Conservation (phyloP, 2,329 filamentous ascomycete genomes). For the Fusarium euwallaceae region DNA sequence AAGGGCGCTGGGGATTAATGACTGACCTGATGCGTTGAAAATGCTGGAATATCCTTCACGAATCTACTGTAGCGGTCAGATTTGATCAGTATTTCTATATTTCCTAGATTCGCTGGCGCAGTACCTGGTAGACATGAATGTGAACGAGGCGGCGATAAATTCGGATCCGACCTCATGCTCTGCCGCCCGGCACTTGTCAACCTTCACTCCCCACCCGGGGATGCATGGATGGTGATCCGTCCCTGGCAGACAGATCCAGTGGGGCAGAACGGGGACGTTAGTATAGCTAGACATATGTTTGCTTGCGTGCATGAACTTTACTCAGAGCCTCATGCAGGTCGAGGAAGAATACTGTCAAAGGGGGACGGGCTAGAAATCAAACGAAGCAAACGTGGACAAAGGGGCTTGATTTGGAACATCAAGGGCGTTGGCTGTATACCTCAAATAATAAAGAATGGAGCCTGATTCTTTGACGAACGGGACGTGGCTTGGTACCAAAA, state of each 20-base stretch:
- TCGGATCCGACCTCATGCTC: not conserved
- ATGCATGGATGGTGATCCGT: not conserved
- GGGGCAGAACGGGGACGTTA: not conserved
- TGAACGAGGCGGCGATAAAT: not conserved
- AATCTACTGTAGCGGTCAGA: not conserved
- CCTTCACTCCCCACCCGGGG: not conserved
- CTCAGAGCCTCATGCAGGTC: not conserved
- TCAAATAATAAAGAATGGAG: not conserved
- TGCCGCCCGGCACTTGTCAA: not conserved
- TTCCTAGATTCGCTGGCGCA: not conserved
- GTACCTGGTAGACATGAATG: not conserved
- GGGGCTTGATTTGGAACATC: not conserved
- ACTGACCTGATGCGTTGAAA: not conserved
- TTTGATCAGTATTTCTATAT: not conserved
- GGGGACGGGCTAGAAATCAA: not conserved
- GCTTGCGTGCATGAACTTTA: not conserved
- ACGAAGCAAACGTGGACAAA: constrained; percentile 12
- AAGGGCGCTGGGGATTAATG: not conserved
- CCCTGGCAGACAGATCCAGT: not conserved
- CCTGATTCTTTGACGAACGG: not conserved
- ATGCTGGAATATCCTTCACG: not conserved
- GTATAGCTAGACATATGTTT: not conserved
- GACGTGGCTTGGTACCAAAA: not conserved
- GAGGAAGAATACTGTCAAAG: not conserved
- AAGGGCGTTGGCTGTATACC: not conserved